A percentile compares a stretch with the other conserved stretches of the same genome.
Conservation (phyloP, 495 filamentous ascomycete species). For the Penicillium angulare region DNA sequence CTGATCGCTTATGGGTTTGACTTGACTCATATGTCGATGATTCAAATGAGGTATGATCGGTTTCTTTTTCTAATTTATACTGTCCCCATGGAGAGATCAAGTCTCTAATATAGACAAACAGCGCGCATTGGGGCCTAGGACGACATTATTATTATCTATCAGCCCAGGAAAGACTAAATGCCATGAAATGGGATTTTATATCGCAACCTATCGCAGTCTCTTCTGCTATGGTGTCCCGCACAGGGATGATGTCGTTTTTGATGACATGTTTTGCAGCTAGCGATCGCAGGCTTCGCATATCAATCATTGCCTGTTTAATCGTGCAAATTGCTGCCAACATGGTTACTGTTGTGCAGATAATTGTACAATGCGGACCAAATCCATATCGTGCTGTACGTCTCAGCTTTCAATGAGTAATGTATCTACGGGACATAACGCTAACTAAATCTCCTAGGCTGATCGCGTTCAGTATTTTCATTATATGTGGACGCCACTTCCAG, state of each 20-base stretch:
- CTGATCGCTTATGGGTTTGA: constrained; percentile 30
- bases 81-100: no score
- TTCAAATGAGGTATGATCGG: constrained; percentile 29
- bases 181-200: constrained; percentile 34
- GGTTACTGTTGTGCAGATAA: constrained; percentile 35
- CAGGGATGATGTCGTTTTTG: constrained; percentile 42
- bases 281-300: constrained; percentile 26
- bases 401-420: background rate
- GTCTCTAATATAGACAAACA: constrained; percentile 5
- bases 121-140: constrained; percentile 33
- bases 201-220: constrained; percentile 42
- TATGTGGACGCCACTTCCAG: constrained; percentile 38
- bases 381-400: constrained; percentile 29
- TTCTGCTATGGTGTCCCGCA: constrained; percentile 43
- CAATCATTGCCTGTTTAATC: constrained; percentile 30
- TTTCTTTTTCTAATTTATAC: background rate
- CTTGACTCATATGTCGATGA: constrained; percentile 29
- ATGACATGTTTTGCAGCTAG: constrained; percentile 35
- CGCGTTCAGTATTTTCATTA: constrained; percentile 38
- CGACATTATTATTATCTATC: constrained; percentile 31
- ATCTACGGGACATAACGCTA: no score
- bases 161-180: constrained; percentile 12
- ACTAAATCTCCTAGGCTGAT: constrained; percentile 22
- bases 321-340: constrained; percentile 34
- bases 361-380: constrained; percentile 39